These are phyloP conservation scores for Diplodia corticola DNA, from an alignment of 2,329 filamentous ascomycete genomes.

Conservation along the genomic window DNA sequence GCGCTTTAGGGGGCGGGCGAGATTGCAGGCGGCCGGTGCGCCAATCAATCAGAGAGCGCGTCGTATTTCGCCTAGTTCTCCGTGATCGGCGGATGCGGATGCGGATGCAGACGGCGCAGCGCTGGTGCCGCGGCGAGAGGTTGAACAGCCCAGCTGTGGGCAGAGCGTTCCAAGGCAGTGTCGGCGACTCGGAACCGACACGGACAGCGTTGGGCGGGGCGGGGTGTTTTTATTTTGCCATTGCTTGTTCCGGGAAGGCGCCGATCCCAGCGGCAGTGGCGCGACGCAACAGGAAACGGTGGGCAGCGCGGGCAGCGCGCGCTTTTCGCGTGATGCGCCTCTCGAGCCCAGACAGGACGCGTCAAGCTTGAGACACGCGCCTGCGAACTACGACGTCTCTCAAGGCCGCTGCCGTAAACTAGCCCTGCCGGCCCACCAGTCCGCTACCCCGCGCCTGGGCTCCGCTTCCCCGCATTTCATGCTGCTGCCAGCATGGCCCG, in stretches of 20 bases:
- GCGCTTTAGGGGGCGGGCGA: conserved; percentile 15
- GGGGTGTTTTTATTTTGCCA: conserved; percentile 3
- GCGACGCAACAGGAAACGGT: not conserved
- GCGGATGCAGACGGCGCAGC: not conserved
- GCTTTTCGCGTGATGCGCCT: not conserved
- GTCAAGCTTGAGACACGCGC: not conserved
- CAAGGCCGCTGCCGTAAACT: not conserved
- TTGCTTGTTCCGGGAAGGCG: not conserved
- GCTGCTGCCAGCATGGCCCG: not conserved
- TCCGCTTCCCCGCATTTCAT: not conserved
- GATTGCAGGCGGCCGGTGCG: conserved; percentile 15
- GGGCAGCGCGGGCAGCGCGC: conserved; percentile 2
- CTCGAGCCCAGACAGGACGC: not conserved
- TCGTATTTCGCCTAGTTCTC: conserved; percentile 3
- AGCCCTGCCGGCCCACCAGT: not conserved
- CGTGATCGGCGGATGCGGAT: not conserved
- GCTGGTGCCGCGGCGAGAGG: not conserved
- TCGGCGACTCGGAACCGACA: not conserved
- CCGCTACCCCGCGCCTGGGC: not conserved
- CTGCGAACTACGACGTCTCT: too few relatives aligned
- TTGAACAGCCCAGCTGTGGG: not conserved
- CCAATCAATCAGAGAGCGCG: not conserved
- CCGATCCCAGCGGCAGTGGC: not conserved
- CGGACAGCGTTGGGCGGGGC: not conserved
- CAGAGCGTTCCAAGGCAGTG: not conserved